Evolutionary conservation across 805 yeast genomes (phyloP), one percentile per base, ranked within the genome.

Genomic region (Ogataea pilisensis): DNA sequence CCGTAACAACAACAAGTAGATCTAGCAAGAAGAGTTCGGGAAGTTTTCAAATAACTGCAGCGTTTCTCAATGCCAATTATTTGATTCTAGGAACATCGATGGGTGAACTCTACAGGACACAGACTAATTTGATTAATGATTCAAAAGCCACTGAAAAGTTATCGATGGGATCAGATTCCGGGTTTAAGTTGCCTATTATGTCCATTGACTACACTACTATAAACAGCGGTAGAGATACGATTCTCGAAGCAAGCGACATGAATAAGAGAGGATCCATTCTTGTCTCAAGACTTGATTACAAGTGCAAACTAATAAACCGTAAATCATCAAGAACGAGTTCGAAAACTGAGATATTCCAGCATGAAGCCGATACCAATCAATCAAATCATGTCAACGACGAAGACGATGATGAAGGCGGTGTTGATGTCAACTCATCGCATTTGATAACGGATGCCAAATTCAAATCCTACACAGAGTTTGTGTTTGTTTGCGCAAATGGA

Each of bases 71-170:
- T 26, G 34, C 46, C 14, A 49, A 50, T 31, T 46, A 49, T 18
- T 38, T 56, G 13, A 27, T 54, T 2, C 14, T 58, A 5, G 62
- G 60, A 2, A 40, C 54, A n/a, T 41, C 57, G 2, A 44, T 50
- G 0, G 60, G 61, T 9, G 44, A 53, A 27, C 37, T 44, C 3
- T 54, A 35, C 34, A 30, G 40, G 11, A 14, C 46, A 6, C 50
- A 46, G 31, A 34, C 44, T 32, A 45, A 45, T 27, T 22, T 41
- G 30, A 25, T 51, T 8, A 37, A 35, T 13, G 52, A 46, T 14
- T 31, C 42, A 12, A 35, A 31, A n/a, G 37, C 47, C 1, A 27
- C 39, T 4, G 26, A 16, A n/a, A 22, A 4, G 29, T 21, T 28
- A 11, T n/a, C 20, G 5, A 21, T 29, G 8, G 19, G 4, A 3